Conservation (phyloP, 306 rosid species). For the Malus sylvestris region DNA sequence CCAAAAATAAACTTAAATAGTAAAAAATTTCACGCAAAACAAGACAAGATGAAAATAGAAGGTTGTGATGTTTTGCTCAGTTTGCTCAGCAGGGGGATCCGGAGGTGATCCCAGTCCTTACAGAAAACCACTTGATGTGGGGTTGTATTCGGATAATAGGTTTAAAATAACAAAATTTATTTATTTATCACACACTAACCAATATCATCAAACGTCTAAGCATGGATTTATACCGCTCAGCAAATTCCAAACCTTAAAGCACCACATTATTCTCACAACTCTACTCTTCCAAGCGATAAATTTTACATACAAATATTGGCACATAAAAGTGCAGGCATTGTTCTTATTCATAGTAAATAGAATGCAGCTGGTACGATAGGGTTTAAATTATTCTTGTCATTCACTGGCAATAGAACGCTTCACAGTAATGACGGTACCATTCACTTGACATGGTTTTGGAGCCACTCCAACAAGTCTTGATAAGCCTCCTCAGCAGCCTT, state of each 20-base stretch:
- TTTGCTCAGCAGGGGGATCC: no score
- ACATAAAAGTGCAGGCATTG: neutral
- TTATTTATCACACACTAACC: neutral
- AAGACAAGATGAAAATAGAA: no score
- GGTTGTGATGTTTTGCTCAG: no score
- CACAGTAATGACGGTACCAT: neutral
- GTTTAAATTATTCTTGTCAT: neutral
- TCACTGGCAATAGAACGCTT: neutral
- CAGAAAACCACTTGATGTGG: no score
- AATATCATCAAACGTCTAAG: neutral
- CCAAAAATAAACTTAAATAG: no score
- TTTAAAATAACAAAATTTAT: no score
- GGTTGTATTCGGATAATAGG: no score
- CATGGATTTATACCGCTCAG: neutral
- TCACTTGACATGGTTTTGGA: slow-evolving; percentile 31
- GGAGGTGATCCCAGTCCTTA: no score
- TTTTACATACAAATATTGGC: neutral
- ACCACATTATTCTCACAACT: neutral
- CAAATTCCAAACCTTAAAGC: neutral
- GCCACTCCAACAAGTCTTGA: slow-evolving; percentile 40
- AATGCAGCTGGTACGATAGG: neutral
- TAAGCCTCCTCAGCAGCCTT: slow-evolving; percentile 49
- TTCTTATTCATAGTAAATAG: neutral
- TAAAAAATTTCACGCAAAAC: no score
- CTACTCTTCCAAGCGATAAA: neutral